phyloP scores from a whole-genome alignment of 202 grass and related monocot species.

The Carex arenaria region DNA sequence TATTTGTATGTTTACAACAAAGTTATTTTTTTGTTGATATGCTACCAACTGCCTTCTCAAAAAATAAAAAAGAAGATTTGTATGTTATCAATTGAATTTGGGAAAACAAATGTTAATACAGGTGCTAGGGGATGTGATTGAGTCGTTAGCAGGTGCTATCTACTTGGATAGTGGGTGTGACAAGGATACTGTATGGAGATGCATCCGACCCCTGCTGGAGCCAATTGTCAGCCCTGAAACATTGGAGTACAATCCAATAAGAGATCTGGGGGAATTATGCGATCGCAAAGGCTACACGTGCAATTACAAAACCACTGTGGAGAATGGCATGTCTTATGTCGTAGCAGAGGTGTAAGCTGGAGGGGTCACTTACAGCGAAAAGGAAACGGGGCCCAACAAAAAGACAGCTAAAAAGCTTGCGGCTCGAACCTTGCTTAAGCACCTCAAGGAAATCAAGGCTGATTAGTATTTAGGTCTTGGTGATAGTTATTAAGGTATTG shows the following conservation, averaged over 20 bases:
- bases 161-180: constrained; percentile 46
- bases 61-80: no score
- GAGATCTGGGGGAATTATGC: constrained; percentile 49
- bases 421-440: constrained; percentile 31
- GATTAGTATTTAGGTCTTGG: background rate
- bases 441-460: constrained; percentile 24
- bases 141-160: constrained; percentile 74
- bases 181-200: constrained; percentile 53
- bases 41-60: background rate
- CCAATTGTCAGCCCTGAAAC: constrained; percentile 56
- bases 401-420: constrained; percentile 44
- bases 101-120: constrained; percentile 15
- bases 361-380: constrained; percentile 22
- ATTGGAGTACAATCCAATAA: constrained; percentile 45
- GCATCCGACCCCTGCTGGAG: constrained; percentile 53
- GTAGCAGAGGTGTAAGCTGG: constrained; percentile 30
- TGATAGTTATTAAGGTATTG: background rate
- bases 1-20: background rate
- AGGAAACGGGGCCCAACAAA: constrained; percentile 26
- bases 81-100: background rate
- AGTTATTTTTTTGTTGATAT: constrained; percentile 1
- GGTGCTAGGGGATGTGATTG: constrained; percentile 71
- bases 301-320: constrained; percentile 14
- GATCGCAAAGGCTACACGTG: background rate
- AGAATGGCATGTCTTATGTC: constrained; percentile 28